phyloP scores from a whole-genome alignment of 768 basidiomycete genomes.

The Leccinellum luteum region DNA sequence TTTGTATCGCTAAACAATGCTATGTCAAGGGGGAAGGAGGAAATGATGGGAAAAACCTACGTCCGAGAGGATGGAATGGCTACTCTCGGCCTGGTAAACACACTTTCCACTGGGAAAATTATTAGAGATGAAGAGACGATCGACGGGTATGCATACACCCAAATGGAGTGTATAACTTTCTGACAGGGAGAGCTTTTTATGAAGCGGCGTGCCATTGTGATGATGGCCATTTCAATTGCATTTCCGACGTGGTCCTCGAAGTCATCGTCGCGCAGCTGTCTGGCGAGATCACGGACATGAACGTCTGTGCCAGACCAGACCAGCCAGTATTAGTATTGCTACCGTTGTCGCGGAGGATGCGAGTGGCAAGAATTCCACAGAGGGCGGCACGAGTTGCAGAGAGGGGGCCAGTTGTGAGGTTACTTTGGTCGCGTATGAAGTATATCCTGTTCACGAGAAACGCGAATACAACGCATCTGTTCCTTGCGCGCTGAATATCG shows the following conservation, averaged over 20 bases:
- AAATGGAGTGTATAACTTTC: conserved; percentile 83
- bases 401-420: conserved; percentile 61
- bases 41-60: conserved; percentile 39
- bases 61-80: conserved; percentile 89
- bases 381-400: conserved; percentile 75
- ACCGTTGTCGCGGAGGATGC: conserved; percentile 70
- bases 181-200: conserved; percentile 88
- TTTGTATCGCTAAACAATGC: conserved; percentile 77
- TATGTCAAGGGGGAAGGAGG: not conserved
- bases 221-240: conserved; percentile 90
- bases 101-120: conserved; percentile 66
- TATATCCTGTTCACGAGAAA: conserved; percentile 84
- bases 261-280: conserved; percentile 66
- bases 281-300: conserved; percentile 52
- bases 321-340: conserved; percentile 75
- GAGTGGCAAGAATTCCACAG: conserved; percentile 88
- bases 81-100: conserved; percentile 87
- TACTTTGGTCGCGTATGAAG: conserved; percentile 73
- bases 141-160: conserved; percentile 50
- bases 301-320: conserved; percentile 75
- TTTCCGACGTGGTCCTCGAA: conserved; percentile 82
- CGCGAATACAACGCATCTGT: conserved; percentile 85
- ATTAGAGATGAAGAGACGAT: conserved; percentile 14
- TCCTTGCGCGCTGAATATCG: conserved; percentile 65
- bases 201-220: conserved; percentile 83